Evolutionary conservation across 202 grass and related monocot genomes (phyloP), one percentile per base, ranked within the genome.

Genomic region (Bolboschoenoplectus hybrid): DNA sequence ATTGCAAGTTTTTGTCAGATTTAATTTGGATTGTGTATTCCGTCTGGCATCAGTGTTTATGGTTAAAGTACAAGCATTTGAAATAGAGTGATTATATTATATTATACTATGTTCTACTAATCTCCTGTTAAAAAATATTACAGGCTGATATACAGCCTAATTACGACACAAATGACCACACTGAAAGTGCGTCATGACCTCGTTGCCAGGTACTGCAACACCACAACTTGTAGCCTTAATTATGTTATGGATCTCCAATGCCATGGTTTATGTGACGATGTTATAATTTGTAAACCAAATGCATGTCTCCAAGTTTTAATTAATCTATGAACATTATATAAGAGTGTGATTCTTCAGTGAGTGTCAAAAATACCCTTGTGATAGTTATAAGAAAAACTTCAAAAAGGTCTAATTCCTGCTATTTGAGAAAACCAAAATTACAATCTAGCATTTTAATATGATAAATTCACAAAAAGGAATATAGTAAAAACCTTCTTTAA

Each of bases 141-240:
- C 0, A 72, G 20, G 17, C 9, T 6, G 14, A 44, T 6, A 74
- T 71, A 36, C 1, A 26, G 26, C 26, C 26, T 26, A 0, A 51
- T 55, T 49, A 57, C 36, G 5, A 64, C 56, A 65, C 39, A 82
- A 82, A 66, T 47, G 38, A 17, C 32, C 40, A 82, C 3, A 82
- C 16, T 57, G 51, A 40, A 6, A 5, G 11, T 67, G 64, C 3
- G 12, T 55, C 35, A 8, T 3, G 73, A 77, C 49, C 70, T 16
- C 5, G 32, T 56, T 77, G 50, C 11, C 11, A 51, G 11, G 49
- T 52, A 53, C 19, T 34, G 26, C 20, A 75, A 36, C 46, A 51
- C 72, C 4, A 4, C 47, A 53, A 74, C 11, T 74, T 50, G 20
- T 49, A 32, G 19, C 19, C 71, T 50, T 71, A 9, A 8, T 3